Conservation (phyloP, 768 basidiomycete genomes). For the Lactarius akahatsu region DNA sequence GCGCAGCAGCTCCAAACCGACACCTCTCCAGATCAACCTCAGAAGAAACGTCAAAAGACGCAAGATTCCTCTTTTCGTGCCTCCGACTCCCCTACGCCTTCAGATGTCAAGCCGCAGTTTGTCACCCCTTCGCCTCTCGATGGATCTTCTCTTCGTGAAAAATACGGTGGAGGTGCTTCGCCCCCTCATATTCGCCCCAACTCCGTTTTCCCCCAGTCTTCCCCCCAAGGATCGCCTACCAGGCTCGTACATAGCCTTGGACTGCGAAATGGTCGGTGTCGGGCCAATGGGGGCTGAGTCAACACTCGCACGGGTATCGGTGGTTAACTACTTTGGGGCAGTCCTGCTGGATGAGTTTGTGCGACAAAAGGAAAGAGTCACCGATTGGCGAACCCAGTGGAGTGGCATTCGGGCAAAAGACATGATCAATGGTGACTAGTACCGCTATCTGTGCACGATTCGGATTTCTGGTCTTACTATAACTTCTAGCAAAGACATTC, state of each 20-base stretch:
- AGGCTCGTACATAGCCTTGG: conserved; percentile 78
- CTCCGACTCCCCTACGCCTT: conserved; percentile 4
- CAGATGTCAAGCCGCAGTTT: neutral
- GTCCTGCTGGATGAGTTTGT: conserved; percentile 85
- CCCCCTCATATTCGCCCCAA: conserved; percentile 36
- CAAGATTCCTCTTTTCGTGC: neutral
- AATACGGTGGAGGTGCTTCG: conserved; percentile 19
- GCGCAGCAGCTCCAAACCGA: conserved; percentile 11
- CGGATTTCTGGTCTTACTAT: neutral
- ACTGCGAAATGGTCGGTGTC: conserved; percentile 99
- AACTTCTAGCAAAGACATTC: conserved; percentile 67
- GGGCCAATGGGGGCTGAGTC: conserved; percentile 81
- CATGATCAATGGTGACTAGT: conserved; percentile 58
- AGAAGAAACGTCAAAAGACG: conserved; percentile 10
- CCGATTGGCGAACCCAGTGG: conserved; percentile 89
- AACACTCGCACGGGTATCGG: conserved; percentile 80
- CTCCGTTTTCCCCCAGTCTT: conserved; percentile 17
- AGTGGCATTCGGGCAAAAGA: conserved; percentile 81
- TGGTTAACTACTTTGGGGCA: conserved; percentile 87
- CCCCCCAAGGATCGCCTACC: conserved; percentile 36
- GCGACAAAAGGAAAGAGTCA: conserved; percentile 78
- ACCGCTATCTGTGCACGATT: neutral
- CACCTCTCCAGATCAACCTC: conserved; percentile 2
- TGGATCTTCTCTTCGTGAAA: neutral
- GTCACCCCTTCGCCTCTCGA: conserved; percentile 1